phyloP scores from a whole-genome alignment of 371 early-diverging fungal genomes.

The Apophysomyces variabilis region DNA sequence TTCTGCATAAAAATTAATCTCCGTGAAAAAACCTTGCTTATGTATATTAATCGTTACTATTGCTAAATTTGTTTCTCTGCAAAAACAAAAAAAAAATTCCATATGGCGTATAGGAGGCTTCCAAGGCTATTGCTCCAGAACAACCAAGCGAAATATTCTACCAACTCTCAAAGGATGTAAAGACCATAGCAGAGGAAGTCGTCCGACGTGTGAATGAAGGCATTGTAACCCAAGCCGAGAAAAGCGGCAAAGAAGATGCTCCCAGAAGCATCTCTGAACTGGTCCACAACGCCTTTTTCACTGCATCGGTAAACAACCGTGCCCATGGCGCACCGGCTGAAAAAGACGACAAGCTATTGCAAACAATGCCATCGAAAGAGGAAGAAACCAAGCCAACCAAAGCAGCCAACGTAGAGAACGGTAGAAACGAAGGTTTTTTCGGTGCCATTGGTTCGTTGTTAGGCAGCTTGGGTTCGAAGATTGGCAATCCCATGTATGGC shows the following conservation, averaged over 20 bases:
- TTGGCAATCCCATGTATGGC: background rate
- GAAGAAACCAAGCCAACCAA: background rate
- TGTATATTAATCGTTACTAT: no score
- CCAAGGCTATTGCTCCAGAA: background rate
- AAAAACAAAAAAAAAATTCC: no score
- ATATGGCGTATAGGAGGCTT: background rate
- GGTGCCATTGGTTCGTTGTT: background rate
- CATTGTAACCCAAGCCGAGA: background rate
- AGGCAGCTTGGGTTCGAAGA: background rate
- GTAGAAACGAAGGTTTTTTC: background rate
- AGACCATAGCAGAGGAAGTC: constrained; percentile 1
- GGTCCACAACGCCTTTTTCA: background rate
- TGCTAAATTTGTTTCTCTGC: no score
- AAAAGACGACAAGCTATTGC: background rate
- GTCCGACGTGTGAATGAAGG: constrained; percentile 3
- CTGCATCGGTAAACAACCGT: no score
- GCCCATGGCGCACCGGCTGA: background rate
- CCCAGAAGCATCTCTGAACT: background rate
- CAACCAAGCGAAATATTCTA: constrained; percentile 6
- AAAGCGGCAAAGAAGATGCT: background rate
- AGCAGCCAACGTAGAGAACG: background rate
- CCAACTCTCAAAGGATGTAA: background rate
- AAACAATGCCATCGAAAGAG: background rate
- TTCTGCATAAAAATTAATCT: no score
- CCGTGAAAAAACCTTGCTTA: no score